phyloP scores from a whole-genome alignment of 2,329 filamentous ascomycete species.

The Colletotrichum sp. region DNA sequence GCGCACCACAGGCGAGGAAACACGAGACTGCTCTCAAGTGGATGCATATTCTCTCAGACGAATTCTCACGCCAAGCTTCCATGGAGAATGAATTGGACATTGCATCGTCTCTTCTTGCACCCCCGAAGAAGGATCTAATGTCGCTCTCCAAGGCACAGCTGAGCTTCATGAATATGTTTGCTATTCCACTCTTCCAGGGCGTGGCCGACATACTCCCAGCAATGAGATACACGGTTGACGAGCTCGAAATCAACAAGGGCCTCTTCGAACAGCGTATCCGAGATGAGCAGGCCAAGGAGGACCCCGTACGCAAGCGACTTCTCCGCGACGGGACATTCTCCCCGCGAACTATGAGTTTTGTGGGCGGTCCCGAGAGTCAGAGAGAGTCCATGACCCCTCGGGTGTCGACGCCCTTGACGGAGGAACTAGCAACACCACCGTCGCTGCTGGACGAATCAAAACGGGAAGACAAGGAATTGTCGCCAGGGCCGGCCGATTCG shows the following conservation, averaged over 20 bases:
- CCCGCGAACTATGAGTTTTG: conserved; percentile 49
- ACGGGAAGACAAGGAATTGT: conserved; percentile 28
- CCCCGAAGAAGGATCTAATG: conserved; percentile 81
- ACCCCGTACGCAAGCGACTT: conserved; percentile 38
- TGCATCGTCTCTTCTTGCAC: conserved; percentile 83
- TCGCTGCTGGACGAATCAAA: conserved; percentile 25
- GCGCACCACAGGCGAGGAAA: conserved; percentile 70
- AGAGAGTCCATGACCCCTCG: conserved; percentile 11
- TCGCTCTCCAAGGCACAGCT: conserved; percentile 89
- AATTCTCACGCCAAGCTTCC: conserved; percentile 89
- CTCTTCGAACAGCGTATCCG: conserved; percentile 75
- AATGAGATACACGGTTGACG: conserved; percentile 83
- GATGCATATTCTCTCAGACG: conserved; percentile 93
- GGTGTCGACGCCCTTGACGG: conserved; percentile 17
- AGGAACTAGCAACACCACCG: conserved; percentile 14
- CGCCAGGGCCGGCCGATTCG: conserved; percentile 30
- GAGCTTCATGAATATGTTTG: conserved; percentile 96
- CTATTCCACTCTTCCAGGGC: conserved; percentile 87
- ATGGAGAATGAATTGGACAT: conserved; percentile 92
- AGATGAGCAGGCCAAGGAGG: conserved; percentile 62
- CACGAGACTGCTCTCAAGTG: conserved; percentile 84
- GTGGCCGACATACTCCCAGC: conserved; percentile 85
- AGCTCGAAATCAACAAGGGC: conserved; percentile 78
- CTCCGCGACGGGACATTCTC: conserved; percentile 48
- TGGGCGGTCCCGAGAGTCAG: conserved; percentile 23